phyloP scores from a whole-genome alignment of 2,329 filamentous ascomycete species.

The Aspergillus neoniger region DNA sequence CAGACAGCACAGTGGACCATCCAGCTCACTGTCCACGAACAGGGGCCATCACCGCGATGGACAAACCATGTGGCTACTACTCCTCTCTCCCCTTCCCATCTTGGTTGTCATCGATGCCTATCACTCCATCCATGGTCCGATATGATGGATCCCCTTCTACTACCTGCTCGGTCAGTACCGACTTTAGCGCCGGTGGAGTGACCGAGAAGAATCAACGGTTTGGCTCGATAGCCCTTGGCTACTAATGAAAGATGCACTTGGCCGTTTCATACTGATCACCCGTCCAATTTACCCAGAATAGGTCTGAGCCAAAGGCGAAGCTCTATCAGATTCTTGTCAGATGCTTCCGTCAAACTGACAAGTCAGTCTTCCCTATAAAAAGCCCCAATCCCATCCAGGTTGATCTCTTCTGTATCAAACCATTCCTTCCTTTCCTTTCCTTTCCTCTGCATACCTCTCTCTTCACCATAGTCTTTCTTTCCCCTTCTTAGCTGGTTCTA shows the following conservation, averaged over 20 bases:
- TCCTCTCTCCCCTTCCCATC: not conserved
- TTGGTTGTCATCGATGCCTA: not conserved
- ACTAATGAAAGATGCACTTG: conserved; percentile 6
- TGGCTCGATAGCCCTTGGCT: not conserved
- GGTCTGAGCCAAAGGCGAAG: not conserved
- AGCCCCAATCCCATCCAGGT: not conserved
- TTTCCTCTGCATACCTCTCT: not conserved
- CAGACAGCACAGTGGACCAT: not conserved
- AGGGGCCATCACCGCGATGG: not conserved
- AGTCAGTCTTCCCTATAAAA: not conserved
- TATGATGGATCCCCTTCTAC: not conserved
- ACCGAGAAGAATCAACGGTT: conserved; percentile 2
- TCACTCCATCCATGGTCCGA: not conserved
- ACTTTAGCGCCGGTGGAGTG: not conserved
- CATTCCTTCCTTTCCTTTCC: conserved; percentile 11
- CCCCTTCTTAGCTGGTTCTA: conserved; percentile 12
- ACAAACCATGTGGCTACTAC: conserved; percentile 8
- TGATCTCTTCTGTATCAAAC: not conserved
- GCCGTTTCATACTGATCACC: conserved; percentile 5
- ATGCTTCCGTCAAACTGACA: not conserved
- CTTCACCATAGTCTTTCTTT: conserved; percentile 8
- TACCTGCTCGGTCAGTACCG: conserved; percentile 4
- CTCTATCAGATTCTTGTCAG: not conserved
- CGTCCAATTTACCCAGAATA: conserved; percentile 3
- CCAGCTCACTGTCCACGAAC: conserved; percentile 1